phyloP scores from a whole-genome alignment of 2,329 filamentous ascomycete species.

The Colletotrichum gigasporum region DNA sequence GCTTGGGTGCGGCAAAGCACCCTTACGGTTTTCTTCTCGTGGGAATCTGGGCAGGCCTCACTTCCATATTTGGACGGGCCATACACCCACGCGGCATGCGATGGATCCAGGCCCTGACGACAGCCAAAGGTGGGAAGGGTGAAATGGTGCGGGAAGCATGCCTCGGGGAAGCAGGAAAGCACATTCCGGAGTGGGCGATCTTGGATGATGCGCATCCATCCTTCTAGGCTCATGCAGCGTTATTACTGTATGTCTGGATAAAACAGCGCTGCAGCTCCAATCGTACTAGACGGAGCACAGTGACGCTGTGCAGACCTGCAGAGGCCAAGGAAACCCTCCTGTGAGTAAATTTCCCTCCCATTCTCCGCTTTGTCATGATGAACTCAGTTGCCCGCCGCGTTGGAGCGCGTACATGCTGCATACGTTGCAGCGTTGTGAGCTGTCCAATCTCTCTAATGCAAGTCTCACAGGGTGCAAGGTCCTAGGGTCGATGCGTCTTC shows the following conservation, averaged over 20 bases:
- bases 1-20: slow-evolving; percentile 14
- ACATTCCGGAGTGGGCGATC: slow-evolving; percentile 48
- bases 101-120: slow-evolving; percentile 46
- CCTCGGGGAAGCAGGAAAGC: slow-evolving; percentile 49
- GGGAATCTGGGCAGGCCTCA: slow-evolving; percentile 16
- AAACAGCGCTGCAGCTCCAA: slow-evolving; percentile 34
- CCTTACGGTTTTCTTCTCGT: slow-evolving; percentile 5
- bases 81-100: slow-evolving; percentile 31
- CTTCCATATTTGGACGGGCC: slow-evolving; percentile 19
- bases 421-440: slow-evolving; percentile 30
- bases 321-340: slow-evolving; percentile 18
- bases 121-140: slow-evolving; percentile 41
- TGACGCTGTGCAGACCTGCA: slow-evolving; percentile 1
- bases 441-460: slow-evolving; percentile 34
- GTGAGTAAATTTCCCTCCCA: slow-evolving; percentile 25
- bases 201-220: slow-evolving; percentile 48
- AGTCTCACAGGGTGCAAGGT: slow-evolving; percentile 31
- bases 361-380: slow-evolving; percentile 21
- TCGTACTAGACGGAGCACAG: slow-evolving; percentile 11
- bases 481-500: slow-evolving; percentile 25
- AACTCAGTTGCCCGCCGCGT: slow-evolving; percentile 13
- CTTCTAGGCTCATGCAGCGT: slow-evolving; percentile 40
- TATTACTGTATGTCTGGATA: slow-evolving; percentile 41
- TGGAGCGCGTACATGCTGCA: slow-evolving; percentile 24
- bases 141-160: slow-evolving; percentile 49